Evolutionary conservation across 306 rosid species (phyloP).

Genomic region (Fragaria ananassa): DNA sequence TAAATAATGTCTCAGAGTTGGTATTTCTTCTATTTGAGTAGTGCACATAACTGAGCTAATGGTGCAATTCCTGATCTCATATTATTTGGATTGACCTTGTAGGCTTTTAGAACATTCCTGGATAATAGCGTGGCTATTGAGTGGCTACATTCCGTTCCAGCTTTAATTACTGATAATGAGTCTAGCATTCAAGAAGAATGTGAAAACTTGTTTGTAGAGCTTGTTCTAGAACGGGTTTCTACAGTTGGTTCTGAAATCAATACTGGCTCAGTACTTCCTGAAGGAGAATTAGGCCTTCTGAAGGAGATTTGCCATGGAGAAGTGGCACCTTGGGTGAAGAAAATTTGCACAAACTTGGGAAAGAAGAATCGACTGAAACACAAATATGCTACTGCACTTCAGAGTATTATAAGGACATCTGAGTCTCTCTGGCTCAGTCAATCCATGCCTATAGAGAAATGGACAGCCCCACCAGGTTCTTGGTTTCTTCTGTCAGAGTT

Average conservation of each 20-base stretch:
- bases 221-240: conserved; percentile 73
- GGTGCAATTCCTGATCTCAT: conserved; percentile 17
- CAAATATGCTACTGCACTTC: conserved; percentile 59
- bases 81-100: conserved; percentile 12
- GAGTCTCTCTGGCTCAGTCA: conserved; percentile 77
- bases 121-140: conserved; percentile 64
- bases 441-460: conserved; percentile 68
- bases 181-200: conserved; percentile 95
- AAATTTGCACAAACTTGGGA: conserved; percentile 79
- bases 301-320: conserved; percentile 68
- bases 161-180: conserved; percentile 74
- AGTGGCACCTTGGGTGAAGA: conserved; percentile 89
- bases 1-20: not conserved
- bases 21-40: not conserved
- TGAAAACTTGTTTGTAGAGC: conserved; percentile 74
- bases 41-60: not conserved
- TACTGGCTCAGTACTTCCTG: conserved; percentile 49
- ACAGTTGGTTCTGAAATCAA: conserved; percentile 47
- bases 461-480: conserved; percentile 94
- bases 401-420: conserved; percentile 64
- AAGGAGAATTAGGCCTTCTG: conserved; percentile 52
- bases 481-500: conserved; percentile 96
- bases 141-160: conserved; percentile 93
- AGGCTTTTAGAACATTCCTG: conserved; percentile 77
- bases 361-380: conserved; percentile 63